A percentile compares a stretch with the other conserved stretches of the same genome.
phyloP scores from a whole-genome alignment of 306 rosid species.

The Vicia sativa region DNA sequence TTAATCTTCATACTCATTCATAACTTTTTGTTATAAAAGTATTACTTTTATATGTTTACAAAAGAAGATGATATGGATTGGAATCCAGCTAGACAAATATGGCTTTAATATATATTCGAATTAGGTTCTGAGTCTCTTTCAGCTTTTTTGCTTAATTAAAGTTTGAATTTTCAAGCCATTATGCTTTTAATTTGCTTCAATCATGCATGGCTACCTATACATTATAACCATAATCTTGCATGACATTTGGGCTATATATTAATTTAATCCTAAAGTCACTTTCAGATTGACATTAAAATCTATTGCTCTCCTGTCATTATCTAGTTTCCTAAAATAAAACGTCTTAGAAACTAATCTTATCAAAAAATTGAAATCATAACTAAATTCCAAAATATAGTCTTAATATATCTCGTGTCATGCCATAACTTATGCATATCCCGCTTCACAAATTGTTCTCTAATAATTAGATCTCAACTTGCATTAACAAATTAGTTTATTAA shows the following conservation, averaged over 20 bases:
- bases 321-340: neutral
- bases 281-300: slow-evolving; percentile 20
- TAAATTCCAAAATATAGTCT: slow-evolving; percentile 12
- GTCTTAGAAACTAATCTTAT: slow-evolving; percentile 8
- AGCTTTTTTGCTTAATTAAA: neutral
- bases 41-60: neutral
- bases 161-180: slow-evolving; percentile 29
- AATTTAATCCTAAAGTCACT: slow-evolving; percentile 1
- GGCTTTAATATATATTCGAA: slow-evolving; percentile 29
- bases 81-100: slow-evolving; percentile 33
- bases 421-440: slow-evolving; percentile 4
- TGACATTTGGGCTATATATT: neutral
- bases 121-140: neutral
- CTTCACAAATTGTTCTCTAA: neutral
- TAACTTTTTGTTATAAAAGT: neutral
- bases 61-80: neutral
- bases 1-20: neutral
- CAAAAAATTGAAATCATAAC: neutral
- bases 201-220: slow-evolving; percentile 18
- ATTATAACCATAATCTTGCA: neutral
- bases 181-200: slow-evolving; percentile 27
- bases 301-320: slow-evolving; percentile 22
- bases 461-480: neutral
- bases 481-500: too few species aligned
- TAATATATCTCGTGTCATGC: neutral